These are phyloP conservation scores for Prunus fruticosa DNA, from an alignment of 306 rosid genomes.

Conservation along the genomic window DNA sequence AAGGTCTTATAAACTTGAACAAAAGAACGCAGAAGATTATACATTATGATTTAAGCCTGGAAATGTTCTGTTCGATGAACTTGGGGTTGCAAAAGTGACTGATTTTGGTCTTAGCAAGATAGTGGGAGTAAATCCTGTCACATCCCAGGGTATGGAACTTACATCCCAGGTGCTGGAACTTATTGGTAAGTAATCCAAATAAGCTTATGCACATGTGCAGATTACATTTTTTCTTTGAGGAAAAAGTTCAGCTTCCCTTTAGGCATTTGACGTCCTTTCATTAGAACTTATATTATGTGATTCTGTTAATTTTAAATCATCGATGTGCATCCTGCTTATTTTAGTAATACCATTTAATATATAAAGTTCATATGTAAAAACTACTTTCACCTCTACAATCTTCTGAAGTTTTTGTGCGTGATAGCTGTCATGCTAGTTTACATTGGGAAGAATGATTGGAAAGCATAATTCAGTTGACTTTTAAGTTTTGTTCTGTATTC, in stretches of 20 bases:
- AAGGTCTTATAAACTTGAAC: conserved; percentile 90
- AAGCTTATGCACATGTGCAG: background rate
- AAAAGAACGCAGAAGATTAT: conserved; percentile 89
- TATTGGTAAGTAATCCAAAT: conserved; percentile 71
- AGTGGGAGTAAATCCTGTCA: too few species aligned
- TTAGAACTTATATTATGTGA: background rate
- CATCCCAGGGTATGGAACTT: conserved; percentile 99
- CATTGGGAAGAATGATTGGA: background rate
- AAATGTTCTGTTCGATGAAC: conserved; percentile 92
- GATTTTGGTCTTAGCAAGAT: conserved; percentile 99
- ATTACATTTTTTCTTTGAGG: background rate
- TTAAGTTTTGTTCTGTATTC: background rate
- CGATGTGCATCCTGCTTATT: background rate
- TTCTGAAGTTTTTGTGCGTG: background rate
- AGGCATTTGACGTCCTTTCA: background rate
- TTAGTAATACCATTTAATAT: background rate
- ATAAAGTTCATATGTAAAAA: background rate
- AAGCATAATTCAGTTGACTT: background rate
- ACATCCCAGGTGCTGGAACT: conserved; percentile 99
- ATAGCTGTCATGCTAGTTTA: background rate
- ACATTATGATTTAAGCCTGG: conserved; percentile 99
- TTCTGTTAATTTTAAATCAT: background rate
- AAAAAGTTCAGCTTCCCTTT: background rate
- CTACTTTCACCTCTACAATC: background rate
- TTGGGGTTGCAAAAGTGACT: conserved; percentile 94